Conservation (phyloP, 345 rosid genomes). For the Bruguiera parviflora region DNA sequence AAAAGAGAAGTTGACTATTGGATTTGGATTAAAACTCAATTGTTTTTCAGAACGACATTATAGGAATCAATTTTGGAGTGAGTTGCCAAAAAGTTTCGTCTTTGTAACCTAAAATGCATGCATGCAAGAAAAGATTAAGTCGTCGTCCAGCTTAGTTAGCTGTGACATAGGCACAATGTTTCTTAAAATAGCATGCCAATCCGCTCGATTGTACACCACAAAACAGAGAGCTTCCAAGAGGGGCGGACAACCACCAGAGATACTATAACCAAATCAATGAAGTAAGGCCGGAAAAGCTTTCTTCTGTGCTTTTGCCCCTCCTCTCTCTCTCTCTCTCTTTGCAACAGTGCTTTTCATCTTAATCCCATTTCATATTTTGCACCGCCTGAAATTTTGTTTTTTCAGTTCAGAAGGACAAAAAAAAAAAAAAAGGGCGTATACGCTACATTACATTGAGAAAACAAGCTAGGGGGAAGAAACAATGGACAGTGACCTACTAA, state of each 20-base stretch:
- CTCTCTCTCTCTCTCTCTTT: not conserved
- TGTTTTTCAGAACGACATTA: no score
- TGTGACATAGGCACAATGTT: not conserved
- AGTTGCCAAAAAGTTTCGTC: no score
- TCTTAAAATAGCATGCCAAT: constrained; percentile 11
- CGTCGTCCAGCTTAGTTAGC: not conserved
- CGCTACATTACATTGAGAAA: not conserved
- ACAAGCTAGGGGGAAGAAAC: not conserved
- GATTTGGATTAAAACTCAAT: no score
- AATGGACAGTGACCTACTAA: constrained; percentile 5
- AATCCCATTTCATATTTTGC: not conserved
- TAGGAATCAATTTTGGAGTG: no score
- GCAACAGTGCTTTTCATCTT: not conserved
- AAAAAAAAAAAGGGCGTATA: no score
- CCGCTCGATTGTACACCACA: constrained; percentile 18
- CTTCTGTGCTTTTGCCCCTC: no score
- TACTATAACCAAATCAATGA: not conserved
- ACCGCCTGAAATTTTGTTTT: not conserved
- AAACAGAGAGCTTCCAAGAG: constrained; percentile 4
- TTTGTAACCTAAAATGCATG: not conserved
- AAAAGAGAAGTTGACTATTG: no score
- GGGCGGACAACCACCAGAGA: constrained; percentile 25
- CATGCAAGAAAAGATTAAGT: not conserved
- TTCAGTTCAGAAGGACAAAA: not conserved
- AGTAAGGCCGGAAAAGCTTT: no score